phyloP scores from a whole-genome alignment of 2,329 filamentous ascomycete genomes.

The Trichoderma sp. region DNA sequence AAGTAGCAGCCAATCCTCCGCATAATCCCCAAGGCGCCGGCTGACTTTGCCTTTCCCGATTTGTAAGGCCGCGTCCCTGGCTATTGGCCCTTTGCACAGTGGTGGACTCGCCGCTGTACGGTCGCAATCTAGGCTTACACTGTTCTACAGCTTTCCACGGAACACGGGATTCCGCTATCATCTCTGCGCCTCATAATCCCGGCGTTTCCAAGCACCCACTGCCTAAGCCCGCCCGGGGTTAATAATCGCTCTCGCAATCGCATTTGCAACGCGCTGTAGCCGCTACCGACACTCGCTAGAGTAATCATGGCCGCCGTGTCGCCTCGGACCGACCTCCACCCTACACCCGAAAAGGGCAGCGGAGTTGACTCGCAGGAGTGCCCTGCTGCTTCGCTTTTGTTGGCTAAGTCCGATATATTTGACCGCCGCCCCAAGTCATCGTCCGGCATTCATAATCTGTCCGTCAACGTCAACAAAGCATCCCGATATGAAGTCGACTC shows the following conservation, averaged over 20 bases:
- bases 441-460: constrained; percentile 23
- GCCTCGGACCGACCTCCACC: constrained; percentile 23
- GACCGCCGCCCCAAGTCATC: constrained; percentile 24
- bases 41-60: not conserved
- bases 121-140: constrained; percentile 7
- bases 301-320: constrained; percentile 19
- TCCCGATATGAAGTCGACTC: constrained; percentile 23
- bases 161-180: constrained; percentile 4
- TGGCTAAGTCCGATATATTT: constrained; percentile 20
- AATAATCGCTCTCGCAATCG: constrained; percentile 9
- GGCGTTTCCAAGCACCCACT: not conserved
- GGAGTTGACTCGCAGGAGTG: constrained; percentile 2
- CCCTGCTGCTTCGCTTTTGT: constrained; percentile 11
- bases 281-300: constrained; percentile 8
- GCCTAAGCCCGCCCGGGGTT: constrained; percentile 15
- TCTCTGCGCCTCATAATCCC: not conserved
- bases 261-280: constrained; percentile 3
- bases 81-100: not conserved
- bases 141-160: constrained; percentile 10
- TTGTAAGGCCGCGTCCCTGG: not conserved
- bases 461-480: constrained; percentile 26
- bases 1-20: not conserved
- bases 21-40: not conserved
- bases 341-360: not conserved
- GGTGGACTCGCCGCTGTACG: not conserved